Base-by-base conservation (phyloP, 495 filamentous ascomycete genomes). In the Podospora australis region DNA sequence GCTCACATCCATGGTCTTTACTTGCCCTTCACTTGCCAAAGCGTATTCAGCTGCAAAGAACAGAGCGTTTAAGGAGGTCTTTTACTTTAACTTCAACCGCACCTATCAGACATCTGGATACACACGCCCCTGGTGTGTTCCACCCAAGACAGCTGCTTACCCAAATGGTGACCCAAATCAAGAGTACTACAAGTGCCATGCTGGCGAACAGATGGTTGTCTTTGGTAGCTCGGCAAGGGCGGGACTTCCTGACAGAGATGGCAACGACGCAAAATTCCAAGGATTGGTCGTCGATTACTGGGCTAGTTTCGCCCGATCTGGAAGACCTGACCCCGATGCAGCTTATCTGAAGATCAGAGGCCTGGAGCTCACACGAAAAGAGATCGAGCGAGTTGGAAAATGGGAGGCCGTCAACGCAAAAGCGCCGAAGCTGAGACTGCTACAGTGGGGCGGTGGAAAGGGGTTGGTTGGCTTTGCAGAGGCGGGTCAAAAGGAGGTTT, bases 141-240 rank as follows among this genome's bases (percentile, higher is more conserved):
- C 70, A 6, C 64, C 67, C 1, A 47, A 50, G 6, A 59, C 63
- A 0, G 23, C 53, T 2, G 40, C 23, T 0, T 48, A 50, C 36
- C 69, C 64, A 4, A 51, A 66, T 44, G 69, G 70, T 17, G 61
- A 72, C 52, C 61, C 70, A 14, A 48, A 50, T 32, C 43, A 13
- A 6, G 65, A 68, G 50, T 72, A 73, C 58, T 68, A 63, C 52
- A 72, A 72, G 39, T 78, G 73, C 54, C 74, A 76, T 55, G 70
- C 67, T 13, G 72, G 72, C 17, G 73, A 78, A 50, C 64, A 74
- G 30, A 67, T 65, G 44, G 63, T 67, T 9, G 60, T 66, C 8
- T 71, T 71, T 46, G 68, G 63, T 2, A 63, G 55, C 32, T 39
- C 63, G 35, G n/a, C 17, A 9, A 46, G 62, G n/a, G 45, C 13